Conservation (phyloP, 306 rosid species). For the Astragalus membranaceus region DNA sequence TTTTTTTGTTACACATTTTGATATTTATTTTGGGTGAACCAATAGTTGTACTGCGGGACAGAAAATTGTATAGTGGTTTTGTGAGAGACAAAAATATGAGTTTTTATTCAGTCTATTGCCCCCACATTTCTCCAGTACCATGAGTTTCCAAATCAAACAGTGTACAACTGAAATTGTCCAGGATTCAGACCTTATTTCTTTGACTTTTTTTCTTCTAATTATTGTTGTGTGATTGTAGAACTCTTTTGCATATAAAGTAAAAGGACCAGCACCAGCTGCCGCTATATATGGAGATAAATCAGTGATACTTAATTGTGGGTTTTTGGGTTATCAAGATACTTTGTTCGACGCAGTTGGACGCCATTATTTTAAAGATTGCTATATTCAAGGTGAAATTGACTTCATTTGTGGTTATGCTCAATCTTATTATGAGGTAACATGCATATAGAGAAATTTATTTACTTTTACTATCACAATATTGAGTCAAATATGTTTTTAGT, state of each 20-base stretch:
- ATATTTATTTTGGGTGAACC: too few relatives aligned
- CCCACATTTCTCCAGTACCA: too few relatives aligned
- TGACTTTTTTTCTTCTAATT: not conserved
- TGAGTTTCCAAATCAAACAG: too few relatives aligned
- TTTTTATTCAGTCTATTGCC: too few relatives aligned
- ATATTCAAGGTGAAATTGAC: conserved; percentile 1
- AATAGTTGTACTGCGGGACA: too few relatives aligned
- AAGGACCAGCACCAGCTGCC: not conserved
- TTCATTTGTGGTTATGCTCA: not conserved
- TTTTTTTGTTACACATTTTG: too few relatives aligned
- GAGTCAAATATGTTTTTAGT: too few relatives aligned
- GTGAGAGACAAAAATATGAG: too few relatives aligned
- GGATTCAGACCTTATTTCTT: too few relatives aligned
- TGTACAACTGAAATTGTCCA: too few relatives aligned
- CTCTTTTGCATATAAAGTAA: not conserved
- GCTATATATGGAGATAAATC: not conserved
- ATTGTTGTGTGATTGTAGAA: not conserved
- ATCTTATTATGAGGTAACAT: not conserved
- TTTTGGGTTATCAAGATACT: not conserved
- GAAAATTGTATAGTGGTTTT: too few relatives aligned
- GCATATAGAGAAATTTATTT: not conserved
- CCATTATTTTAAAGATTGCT: not conserved
- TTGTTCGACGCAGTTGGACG: not conserved
- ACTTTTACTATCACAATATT: too few relatives aligned
- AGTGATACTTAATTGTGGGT: not conserved